Percentiles rank a stretch among this genome's conserved stretches.
These are phyloP conservation scores for Thalassiosira hispida DNA, from an alignment of 352 stramenopile species.

Conservation along the genomic window DNA sequence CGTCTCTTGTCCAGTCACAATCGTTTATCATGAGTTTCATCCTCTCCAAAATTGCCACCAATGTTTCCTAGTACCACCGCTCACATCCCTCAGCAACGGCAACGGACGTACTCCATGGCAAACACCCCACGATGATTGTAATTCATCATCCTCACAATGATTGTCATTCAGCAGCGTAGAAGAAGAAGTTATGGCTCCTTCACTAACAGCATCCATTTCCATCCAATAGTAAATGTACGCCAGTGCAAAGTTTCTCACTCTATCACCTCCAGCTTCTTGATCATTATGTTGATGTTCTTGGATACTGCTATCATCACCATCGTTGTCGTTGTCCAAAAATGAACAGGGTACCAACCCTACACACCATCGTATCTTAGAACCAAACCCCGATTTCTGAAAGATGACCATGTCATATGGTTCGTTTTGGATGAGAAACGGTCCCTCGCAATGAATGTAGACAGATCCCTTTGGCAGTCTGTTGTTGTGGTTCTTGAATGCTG, in stretches of 20 bases:
- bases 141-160: neutral
- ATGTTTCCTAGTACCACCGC: neutral
- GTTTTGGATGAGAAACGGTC: slow-evolving; percentile 12
- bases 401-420: slow-evolving; percentile 26
- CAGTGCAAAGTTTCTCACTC: slow-evolving; percentile 22
- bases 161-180: neutral
- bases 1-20: no score
- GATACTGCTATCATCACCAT: neutral
- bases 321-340: neutral
- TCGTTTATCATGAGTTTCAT: no score
- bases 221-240: slow-evolving; percentile 55
- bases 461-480: neutral
- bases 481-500: neutral
- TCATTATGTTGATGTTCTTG: neutral
- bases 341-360: slow-evolving; percentile 30
- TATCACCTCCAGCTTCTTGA: neutral
- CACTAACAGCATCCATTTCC: slow-evolving; percentile 5
- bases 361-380: slow-evolving; percentile 40
- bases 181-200: neutral
- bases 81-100: slow-evolving; percentile 7
- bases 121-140: slow-evolving; percentile 12
- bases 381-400: slow-evolving; percentile 37
- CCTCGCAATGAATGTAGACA: slow-evolving; percentile 19
- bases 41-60: slow-evolving; percentile 30
- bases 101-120: slow-evolving; percentile 26